Conservation (phyloP, 306 rosid genomes). For the Quercus suber region DNA sequence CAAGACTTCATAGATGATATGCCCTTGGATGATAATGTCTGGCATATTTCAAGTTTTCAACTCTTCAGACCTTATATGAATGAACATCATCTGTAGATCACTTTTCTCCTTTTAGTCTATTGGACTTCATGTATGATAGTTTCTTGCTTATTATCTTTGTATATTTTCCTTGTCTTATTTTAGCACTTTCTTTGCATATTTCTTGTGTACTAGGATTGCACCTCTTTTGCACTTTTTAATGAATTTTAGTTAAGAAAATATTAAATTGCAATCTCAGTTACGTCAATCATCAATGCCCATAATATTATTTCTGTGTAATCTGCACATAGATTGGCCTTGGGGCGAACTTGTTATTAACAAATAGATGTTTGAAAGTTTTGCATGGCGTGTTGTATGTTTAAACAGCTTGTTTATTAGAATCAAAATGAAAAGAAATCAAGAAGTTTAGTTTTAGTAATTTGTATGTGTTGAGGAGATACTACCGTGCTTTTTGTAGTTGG, state of each 20-base stretch:
- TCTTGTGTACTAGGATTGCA: too few relatives aligned
- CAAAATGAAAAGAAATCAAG: not conserved
- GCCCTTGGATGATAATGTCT: too few relatives aligned
- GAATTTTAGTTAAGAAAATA: not conserved
- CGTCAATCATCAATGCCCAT: not conserved
- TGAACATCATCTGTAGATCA: too few relatives aligned
- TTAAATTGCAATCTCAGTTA: not conserved
- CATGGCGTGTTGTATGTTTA: not conserved
- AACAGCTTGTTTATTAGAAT: not conserved
- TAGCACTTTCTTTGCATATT: too few relatives aligned
- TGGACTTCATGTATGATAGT: too few relatives aligned
- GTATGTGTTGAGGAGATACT: not conserved
- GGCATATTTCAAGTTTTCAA: too few relatives aligned
- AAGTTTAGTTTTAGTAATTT: not conserved
- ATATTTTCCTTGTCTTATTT: too few relatives aligned
- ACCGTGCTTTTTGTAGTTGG: conserved; percentile 3
- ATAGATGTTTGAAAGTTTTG: not conserved
- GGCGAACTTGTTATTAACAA: not conserved
- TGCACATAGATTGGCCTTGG: not conserved
- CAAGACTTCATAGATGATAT: too few relatives aligned
- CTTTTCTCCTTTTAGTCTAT: too few relatives aligned
- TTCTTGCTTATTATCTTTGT: too few relatives aligned
- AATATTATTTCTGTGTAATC: not conserved
- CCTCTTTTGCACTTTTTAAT: too few relatives aligned
- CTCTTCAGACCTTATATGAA: too few relatives aligned